Conservation (phyloP, 371 early-diverging fungal genomes). For the Zopfochytrium polystomum region DNA sequence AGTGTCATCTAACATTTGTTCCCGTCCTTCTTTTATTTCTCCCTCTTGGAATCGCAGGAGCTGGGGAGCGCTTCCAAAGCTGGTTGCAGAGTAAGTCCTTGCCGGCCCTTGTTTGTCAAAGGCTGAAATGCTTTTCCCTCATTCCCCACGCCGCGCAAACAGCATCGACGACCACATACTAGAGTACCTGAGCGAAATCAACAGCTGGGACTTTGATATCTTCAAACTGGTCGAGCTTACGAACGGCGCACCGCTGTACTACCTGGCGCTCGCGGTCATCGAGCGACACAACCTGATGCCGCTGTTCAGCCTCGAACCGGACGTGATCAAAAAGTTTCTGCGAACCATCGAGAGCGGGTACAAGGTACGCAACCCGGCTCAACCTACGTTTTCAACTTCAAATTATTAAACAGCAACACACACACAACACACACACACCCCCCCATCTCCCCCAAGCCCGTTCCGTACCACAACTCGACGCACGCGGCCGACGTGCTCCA, state of each 20-base stretch:
- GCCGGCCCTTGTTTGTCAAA: not conserved
- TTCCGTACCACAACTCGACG: slow-evolving; percentile 47
- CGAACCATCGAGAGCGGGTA: slow-evolving; percentile 36
- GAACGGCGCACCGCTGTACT: slow-evolving; percentile 40
- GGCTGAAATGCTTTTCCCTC: not conserved
- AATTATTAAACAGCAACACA: no score
- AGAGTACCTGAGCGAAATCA: slow-evolving; percentile 24
- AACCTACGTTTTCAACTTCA: not conserved
- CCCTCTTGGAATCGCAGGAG: no score
- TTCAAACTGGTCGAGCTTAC: slow-evolving; percentile 43
- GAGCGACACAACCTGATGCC: slow-evolving; percentile 26
- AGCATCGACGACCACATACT: not conserved
- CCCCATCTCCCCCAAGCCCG: no score
- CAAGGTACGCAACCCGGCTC: slow-evolving; percentile 9
- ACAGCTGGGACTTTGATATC: slow-evolving; percentile 47
- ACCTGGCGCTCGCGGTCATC: slow-evolving; percentile 32
- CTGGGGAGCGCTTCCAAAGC: no score
- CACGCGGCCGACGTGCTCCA: slow-evolving; percentile 57
- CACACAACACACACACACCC: no score
- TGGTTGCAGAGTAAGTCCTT: not conserved
- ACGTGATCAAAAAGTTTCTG: slow-evolving; percentile 32
- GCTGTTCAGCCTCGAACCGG: slow-evolving; percentile 30
- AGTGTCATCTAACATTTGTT: no score
- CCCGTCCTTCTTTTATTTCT: no score
- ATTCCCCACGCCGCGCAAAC: not conserved